Conservation (phyloP, 202 grass and related monocot genomes). For the Brachypodium distachyon region DNA sequence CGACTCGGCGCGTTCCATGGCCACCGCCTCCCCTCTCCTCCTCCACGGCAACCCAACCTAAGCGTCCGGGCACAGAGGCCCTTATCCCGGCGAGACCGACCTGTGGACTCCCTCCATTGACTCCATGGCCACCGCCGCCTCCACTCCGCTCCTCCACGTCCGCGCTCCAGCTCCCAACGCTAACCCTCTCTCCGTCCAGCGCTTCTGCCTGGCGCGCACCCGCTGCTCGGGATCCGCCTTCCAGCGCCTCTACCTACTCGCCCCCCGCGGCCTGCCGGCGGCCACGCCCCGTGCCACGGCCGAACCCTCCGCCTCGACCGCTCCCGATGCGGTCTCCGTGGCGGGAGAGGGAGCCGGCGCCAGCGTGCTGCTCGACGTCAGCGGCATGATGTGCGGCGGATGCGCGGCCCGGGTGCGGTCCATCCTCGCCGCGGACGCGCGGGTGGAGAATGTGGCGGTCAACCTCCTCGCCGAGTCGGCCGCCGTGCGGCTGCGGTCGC, state of each 20-base stretch:
- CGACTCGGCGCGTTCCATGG: slow-evolving; percentile 13
- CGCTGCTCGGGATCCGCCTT: not conserved
- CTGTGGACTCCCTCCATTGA: slow-evolving; percentile 17
- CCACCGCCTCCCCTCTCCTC: slow-evolving; percentile 11
- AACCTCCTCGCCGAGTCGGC: slow-evolving; percentile 91
- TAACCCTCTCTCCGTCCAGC: not conserved
- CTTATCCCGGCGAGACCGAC: not conserved
- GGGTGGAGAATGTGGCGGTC: slow-evolving; percentile 68
- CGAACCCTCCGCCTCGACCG: slow-evolving; percentile 34
- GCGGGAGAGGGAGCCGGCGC: not conserved
- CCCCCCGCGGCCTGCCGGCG: not conserved
- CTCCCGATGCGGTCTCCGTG: slow-evolving; percentile 12
- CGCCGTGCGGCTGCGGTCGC: slow-evolving; percentile 51
- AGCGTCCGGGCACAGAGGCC: not conserved
- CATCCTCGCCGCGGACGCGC: slow-evolving; percentile 58
- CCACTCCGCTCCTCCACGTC: slow-evolving; percentile 10
- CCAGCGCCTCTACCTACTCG: not conserved
- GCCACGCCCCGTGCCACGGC: slow-evolving; percentile 2
- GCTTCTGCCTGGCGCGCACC: not conserved
- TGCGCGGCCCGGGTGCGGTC: slow-evolving; percentile 78
- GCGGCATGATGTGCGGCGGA: slow-evolving; percentile 93
- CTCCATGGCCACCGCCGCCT: not conserved
- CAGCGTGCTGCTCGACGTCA: slow-evolving; percentile 68
- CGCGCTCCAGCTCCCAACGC: not conserved
- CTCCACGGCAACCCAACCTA: not conserved